Conservation (phyloP, 192 early-diverging fungal genomes). For the Geranomyces michiganensis region DNA sequence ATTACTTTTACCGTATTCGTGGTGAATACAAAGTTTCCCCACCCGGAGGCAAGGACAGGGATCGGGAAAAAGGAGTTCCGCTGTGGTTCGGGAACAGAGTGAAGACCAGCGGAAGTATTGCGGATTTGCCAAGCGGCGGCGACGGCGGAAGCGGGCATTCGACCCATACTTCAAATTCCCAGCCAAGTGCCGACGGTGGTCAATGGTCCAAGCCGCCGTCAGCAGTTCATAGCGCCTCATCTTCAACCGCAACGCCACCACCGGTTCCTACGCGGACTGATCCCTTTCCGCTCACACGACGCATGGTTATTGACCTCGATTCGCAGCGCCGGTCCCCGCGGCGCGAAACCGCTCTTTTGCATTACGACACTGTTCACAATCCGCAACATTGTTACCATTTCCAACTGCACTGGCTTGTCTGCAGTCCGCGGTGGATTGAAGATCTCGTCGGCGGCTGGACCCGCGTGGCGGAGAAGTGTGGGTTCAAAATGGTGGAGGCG, state of each 20-base stretch:
- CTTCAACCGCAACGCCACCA: neutral
- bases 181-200: neutral
- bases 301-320: constrained; percentile 82
- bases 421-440: constrained; percentile 85
- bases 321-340: constrained; percentile 74
- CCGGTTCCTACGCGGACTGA: neutral
- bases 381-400: constrained; percentile 88
- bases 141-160: constrained; percentile 7
- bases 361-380: constrained; percentile 90
- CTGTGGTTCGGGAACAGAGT: constrained; percentile 54
- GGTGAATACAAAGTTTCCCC: constrained; percentile 16
- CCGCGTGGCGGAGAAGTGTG: constrained; percentile 80
- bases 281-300: constrained; percentile 55
- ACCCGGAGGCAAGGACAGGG: constrained; percentile 18
- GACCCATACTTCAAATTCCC: too few species aligned
- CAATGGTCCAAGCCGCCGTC: neutral
- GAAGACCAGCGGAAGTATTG: constrained; percentile 23
- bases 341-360: constrained; percentile 81
- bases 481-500: constrained; percentile 87
- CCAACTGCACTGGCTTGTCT: constrained; percentile 93
- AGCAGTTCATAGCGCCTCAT: neutral
- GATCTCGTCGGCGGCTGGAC: constrained; percentile 83
- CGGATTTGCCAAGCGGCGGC: constrained; percentile 24
- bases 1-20: constrained; percentile 80
- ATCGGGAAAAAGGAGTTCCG: constrained; percentile 38